Conservation (phyloP, 805 yeast species). For the Monosporozyma solicola region DNA sequence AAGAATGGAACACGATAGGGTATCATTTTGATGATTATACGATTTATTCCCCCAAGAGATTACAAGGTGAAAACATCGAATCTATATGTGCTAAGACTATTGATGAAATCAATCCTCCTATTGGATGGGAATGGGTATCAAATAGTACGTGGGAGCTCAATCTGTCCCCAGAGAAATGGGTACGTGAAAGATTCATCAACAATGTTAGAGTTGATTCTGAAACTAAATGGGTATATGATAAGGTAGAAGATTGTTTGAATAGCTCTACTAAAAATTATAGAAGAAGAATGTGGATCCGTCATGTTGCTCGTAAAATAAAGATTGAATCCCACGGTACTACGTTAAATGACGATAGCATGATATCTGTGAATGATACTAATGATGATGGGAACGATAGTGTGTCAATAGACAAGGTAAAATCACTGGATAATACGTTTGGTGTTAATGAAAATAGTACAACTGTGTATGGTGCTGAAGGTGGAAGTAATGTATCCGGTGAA, state of each 20-base stretch:
- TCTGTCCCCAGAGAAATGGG: conserved; percentile 58
- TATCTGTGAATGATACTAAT: neutral
- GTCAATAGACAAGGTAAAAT: neutral
- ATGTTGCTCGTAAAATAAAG: neutral
- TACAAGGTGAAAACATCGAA: conserved; percentile 19
- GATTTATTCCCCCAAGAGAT: conserved; percentile 36
- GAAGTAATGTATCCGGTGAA: neutral
- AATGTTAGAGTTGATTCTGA: conserved; percentile 57
- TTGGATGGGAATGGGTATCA: conserved; percentile 44
- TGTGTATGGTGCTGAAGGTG: neutral
- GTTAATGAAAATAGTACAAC: neutral
- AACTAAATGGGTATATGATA: conserved; percentile 82
- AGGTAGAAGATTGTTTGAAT: conserved; percentile 17
- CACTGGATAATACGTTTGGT: neutral
- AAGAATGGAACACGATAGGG: conserved; percentile 58
- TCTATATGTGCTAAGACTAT: conserved; percentile 14
- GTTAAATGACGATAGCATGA: neutral
- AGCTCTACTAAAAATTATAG: conserved; percentile 33
- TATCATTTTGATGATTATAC: conserved; percentile 48
- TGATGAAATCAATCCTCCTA: conserved; percentile 45
- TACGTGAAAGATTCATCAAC: conserved; percentile 41
- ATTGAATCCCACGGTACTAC: neutral
- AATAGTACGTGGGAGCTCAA: conserved; percentile 58
- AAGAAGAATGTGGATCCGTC: conserved; percentile 55
- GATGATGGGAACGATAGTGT: neutral